Base-by-base conservation (phyloP, 495 filamentous ascomycete species). In the Aspergillus mulundensis region DNA sequence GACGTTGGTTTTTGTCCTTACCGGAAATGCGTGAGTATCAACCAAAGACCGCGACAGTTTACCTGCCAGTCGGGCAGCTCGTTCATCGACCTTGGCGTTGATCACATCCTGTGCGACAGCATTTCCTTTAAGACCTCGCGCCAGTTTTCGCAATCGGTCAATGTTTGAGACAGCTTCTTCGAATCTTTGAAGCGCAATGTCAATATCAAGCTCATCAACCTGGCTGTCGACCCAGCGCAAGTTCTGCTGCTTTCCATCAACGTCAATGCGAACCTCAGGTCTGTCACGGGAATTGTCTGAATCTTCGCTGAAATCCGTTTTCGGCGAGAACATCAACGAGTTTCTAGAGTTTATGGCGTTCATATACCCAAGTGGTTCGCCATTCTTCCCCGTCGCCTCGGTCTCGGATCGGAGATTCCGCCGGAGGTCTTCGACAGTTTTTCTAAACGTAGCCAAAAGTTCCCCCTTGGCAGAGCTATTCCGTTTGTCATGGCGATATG, bases 181-280 rank as follows among this genome's bases (percentile, higher is more conserved):
- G 55, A 97, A 95, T 30, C 83, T 80, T 62, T 97, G 93, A 23
- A 97, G 80, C 1, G 94, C 94, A 50, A 99, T 94, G 65, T 91
- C 86, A 59, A 96, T 96, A 61, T 97, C 95, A 5, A 99, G 82
- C 64, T 96, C 91, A 65, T 99, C 94, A 62, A 99, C 86, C 71
- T 97, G 91, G 41, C 83, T 81, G 65, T 99, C 94, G 0, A 97
- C 91, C 89, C 89, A 96, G 19, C 94, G 87, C 16, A 99, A 78
- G 62, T 92, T 96, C 66, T 96, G 89, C 61, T 96, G 92, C 62
- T 95, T 93, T 20, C 95, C 94, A 61, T 97, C 94, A 23, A 97
- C 91, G 60, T 97, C 95, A 55, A 99, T 91, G 34, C 95, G 78
- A 70, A 96, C 82, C 44, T 83, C 83, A 0, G 83, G 76, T 24